These are phyloP conservation scores for Leccinum fuscescens DNA, from an alignment of 1,284 basidiomycete species.

Conservation along the genomic window DNA sequence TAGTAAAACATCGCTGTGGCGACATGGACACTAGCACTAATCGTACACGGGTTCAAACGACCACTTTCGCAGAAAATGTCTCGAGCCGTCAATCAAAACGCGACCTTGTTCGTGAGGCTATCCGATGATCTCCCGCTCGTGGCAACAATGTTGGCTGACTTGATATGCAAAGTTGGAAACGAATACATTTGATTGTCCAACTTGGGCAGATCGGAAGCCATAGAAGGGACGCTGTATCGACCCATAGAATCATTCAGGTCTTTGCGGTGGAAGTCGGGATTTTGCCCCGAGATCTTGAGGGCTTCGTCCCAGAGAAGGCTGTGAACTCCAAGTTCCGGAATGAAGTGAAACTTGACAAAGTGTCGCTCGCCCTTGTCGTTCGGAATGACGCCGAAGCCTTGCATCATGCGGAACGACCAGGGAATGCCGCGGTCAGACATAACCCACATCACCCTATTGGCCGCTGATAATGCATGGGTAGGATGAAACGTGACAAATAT, in stretches of 20 bases:
- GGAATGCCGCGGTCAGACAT: constrained; percentile 83
- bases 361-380: constrained; percentile 64
- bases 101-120: constrained; percentile 51
- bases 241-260: constrained; percentile 70
- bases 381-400: constrained; percentile 62
- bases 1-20: neutral
- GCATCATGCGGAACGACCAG: constrained; percentile 82
- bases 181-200: constrained; percentile 52
- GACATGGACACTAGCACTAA: constrained; percentile 3
- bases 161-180: constrained; percentile 58
- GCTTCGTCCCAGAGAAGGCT: constrained; percentile 87
- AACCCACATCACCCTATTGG: constrained; percentile 81
- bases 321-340: constrained; percentile 78
- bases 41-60: constrained; percentile 13
- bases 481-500: neutral
- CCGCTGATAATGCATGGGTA: constrained; percentile 40
- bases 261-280: constrained; percentile 80
- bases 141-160: constrained; percentile 64
- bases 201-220: constrained; percentile 40
- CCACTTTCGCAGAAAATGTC: neutral
- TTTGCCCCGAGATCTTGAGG: constrained; percentile 77
- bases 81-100: constrained; percentile 41
- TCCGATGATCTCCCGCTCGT: constrained; percentile 51
- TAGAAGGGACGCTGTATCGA: constrained; percentile 43
- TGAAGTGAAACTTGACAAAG: constrained; percentile 87